Conservation (phyloP, 192 early-diverging fungal species). For the Nowakowskiella sp. region DNA sequence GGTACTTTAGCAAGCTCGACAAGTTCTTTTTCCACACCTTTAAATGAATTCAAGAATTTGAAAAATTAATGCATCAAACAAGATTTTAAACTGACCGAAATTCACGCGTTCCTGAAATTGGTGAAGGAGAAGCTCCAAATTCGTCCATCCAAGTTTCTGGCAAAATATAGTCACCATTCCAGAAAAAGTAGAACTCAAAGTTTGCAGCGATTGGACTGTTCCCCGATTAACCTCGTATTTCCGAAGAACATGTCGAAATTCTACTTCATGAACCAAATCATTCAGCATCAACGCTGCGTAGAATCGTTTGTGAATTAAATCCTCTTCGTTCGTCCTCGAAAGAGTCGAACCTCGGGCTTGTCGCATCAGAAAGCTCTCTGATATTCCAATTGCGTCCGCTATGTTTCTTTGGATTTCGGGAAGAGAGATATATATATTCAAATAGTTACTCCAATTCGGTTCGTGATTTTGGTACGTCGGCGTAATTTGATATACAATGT, state of each 20-base stretch:
- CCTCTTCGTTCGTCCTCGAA: background rate
- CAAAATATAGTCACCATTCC: slow-evolving; percentile 43
- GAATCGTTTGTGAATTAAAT: slow-evolving; percentile 19
- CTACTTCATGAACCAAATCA: slow-evolving; percentile 29
- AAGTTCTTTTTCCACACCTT: slow-evolving; percentile 18
- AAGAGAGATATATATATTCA: slow-evolving; percentile 7
- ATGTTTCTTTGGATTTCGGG: slow-evolving; percentile 10
- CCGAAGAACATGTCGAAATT: slow-evolving; percentile 16
- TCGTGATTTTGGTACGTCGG: slow-evolving; percentile 14
- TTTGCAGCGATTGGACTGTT: slow-evolving; percentile 21
- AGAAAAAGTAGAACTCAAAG: slow-evolving; percentile 25
- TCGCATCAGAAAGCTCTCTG: slow-evolving; percentile 14
- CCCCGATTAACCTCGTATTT: slow-evolving; percentile 29
- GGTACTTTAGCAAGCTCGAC: slow-evolving; percentile 25
- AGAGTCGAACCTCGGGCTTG: background rate
- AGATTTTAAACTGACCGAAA: no score
- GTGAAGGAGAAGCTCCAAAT: slow-evolving; percentile 13
- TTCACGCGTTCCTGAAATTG: slow-evolving; percentile 27
- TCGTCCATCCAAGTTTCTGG: slow-evolving; percentile 25
- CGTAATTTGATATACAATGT: slow-evolving; percentile 25
- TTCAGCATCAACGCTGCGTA: slow-evolving; percentile 24
- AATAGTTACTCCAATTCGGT: slow-evolving; percentile 18
- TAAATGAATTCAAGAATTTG: no score
- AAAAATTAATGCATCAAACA: no score
- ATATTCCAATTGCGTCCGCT: slow-evolving; percentile 12